Evolutionary conservation across 768 basidiomycete genomes (phyloP).

Genomic region (Macrolepiota fuliginosa): DNA sequence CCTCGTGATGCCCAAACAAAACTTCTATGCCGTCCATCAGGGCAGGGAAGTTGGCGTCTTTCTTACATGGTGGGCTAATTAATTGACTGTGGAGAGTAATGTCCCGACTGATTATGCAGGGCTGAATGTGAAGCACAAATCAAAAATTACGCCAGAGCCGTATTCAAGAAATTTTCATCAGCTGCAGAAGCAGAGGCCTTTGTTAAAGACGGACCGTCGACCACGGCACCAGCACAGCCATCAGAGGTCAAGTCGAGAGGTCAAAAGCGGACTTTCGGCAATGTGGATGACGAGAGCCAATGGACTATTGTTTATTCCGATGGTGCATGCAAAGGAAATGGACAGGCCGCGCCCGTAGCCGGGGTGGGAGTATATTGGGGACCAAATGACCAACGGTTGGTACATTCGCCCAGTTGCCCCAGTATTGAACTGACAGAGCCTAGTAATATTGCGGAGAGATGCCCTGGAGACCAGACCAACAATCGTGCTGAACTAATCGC

Average conservation of each 20-base stretch:
- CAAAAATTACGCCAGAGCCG: constrained; percentile 58
- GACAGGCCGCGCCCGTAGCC: constrained; percentile 59
- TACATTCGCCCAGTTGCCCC: background rate
- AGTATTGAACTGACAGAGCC: background rate
- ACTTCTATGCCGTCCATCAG: constrained; percentile 71
- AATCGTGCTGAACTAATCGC: constrained; percentile 89
- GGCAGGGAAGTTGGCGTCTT: constrained; percentile 70
- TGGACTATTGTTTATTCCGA: constrained; percentile 76
- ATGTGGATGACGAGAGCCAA: constrained; percentile 27
- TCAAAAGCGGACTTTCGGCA: background rate
- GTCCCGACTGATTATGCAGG: constrained; percentile 41
- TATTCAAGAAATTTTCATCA: constrained; percentile 66
- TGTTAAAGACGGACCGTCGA: constrained; percentile 24
- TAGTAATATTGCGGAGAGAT: constrained; percentile 82
- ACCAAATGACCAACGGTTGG: constrained; percentile 56
- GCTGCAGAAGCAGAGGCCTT: constrained; percentile 59
- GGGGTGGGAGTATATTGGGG: constrained; percentile 95
- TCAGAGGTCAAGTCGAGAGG: constrained; percentile 7
- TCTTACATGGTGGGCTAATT: constrained; percentile 54
- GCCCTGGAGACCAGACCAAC: constrained; percentile 83
- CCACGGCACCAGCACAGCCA: background rate
- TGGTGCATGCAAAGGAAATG: constrained; percentile 87
- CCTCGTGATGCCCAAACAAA: constrained; percentile 32
- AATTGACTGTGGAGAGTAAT: background rate
- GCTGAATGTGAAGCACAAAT: constrained; percentile 68